Evolutionary conservation across 139 green algal genomes (phyloP), one percentile per base, ranked within the genome.

Genomic region (Ettlia oleoabundans): DNA sequence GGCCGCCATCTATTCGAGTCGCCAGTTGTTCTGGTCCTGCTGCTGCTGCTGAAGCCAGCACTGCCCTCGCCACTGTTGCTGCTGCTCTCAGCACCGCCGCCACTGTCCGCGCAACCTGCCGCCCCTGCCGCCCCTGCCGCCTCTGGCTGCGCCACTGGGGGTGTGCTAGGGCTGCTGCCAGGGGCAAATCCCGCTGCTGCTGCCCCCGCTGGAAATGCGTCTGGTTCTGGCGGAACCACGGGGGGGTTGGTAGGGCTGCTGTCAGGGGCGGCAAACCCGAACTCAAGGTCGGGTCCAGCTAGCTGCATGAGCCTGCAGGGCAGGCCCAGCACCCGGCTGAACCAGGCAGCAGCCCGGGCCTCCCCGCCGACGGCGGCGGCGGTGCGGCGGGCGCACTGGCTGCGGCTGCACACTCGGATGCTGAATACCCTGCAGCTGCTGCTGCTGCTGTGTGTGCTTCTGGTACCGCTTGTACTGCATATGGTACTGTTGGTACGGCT

Each of bases 301-400:
- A 95, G 92, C 80, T 78, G 86, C 67, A 95, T 91, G 47, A 97
- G 86, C 33, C 76, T 82, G 84, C 93, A 98, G 32, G 82, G 82
- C 63, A 92, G 41, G 28, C 94, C 92, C 40, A 97, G 55, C n/a
- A 88, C 91, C 0, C 82, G 51, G 10, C 22, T 80, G 33, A 97
- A 95, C 94, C 94, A 97, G 4, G 66, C 52, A 13, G 84, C 73
- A 32, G 79, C 85, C 28, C 65, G 85, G 22, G 32, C 67, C 1
- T 89, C 78, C 40, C 73, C 83, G 0, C 61, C 43, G 2, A 22
- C 18, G 26, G 53, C 84, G 24, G 38, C 77, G 1, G 10, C 78
- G 0, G 35, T 21, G 5, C 73, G 64, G n/a, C 38, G 13, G 22
- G 69, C 82, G 28, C 53, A 75, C 2, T 79, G 76, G 18, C 69